These are phyloP conservation scores for Nyssa sinensis DNA, from an alignment of 148 eudicot species.

Conservation along the genomic window DNA sequence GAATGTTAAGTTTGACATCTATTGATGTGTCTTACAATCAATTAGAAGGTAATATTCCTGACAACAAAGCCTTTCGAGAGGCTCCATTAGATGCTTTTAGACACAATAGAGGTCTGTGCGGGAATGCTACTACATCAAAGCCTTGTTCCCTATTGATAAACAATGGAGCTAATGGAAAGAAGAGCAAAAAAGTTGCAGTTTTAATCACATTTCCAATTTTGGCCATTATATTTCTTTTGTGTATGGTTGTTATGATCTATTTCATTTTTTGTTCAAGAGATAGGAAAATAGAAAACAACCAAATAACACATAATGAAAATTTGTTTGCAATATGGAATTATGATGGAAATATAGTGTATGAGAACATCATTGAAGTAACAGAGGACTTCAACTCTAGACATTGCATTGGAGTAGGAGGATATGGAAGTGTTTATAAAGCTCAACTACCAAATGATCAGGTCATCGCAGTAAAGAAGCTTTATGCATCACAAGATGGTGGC, in stretches of 20 bases:
- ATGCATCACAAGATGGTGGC: not conserved
- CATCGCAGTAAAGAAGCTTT: not conserved
- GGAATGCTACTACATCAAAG: not conserved
- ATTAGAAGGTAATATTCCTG: not conserved
- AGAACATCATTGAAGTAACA: not conserved
- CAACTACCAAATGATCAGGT: not conserved
- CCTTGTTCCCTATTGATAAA: too few relatives aligned
- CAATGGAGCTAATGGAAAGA: not conserved
- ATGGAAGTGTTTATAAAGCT: not conserved
- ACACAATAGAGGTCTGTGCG: not conserved
- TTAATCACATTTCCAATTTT: not conserved
- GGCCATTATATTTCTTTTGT: not conserved
- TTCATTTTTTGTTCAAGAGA: not conserved
- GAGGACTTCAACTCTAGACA: not conserved
- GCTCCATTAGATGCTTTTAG: not conserved
- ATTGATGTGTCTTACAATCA: not conserved
- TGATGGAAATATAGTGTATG: not conserved
- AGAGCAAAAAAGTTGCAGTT: not conserved
- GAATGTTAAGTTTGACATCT: too few relatives aligned
- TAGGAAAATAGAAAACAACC: not conserved
- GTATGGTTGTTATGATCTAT: not conserved
- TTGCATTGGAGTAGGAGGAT: not conserved
- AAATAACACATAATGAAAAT: not conserved
- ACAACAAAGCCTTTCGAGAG: too few relatives aligned
- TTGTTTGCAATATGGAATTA: not conserved